Percentiles rank a stretch among this genome's conserved stretches.
These are phyloP conservation scores for Brassica napus DNA, from an alignment of 345 rosid genomes.

Conservation along the genomic window DNA sequence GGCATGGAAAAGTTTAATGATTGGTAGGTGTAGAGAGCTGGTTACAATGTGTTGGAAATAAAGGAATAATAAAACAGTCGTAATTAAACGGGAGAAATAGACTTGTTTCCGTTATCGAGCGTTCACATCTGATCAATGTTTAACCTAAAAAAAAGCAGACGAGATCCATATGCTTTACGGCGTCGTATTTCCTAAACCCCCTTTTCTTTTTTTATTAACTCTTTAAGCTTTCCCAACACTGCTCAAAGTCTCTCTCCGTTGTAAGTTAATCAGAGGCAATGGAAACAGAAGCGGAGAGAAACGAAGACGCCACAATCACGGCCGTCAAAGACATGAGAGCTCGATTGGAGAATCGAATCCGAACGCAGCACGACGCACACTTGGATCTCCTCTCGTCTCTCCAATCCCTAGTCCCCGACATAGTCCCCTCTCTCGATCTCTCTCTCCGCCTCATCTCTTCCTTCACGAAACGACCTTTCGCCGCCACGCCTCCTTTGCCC, in stretches of 20 bases:
- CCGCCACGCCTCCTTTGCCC: conserved; percentile 71
- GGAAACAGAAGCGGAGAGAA: conserved; percentile 53
- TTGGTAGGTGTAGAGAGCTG: neutral
- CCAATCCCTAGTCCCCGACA: conserved; percentile 59
- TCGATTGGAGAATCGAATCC: conserved; percentile 72
- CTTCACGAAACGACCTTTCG: conserved; percentile 65
- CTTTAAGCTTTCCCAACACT: no score
- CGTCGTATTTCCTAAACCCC: conserved; percentile 22
- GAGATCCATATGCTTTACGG: neutral
- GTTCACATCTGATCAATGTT: neutral
- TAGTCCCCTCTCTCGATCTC: conserved; percentile 76
- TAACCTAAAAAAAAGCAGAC: conserved; percentile 1
- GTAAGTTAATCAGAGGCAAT: neutral
- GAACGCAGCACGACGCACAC: conserved; percentile 58
- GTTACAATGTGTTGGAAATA: neutral
- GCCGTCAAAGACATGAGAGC: conserved; percentile 60
- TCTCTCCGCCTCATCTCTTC: conserved; percentile 72
- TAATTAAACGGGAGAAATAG: no score
- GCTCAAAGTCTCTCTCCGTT: neutral
- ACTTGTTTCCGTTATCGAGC: neutral
- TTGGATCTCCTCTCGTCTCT: conserved; percentile 70
- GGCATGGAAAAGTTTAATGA: neutral
- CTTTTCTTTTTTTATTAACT: no score
- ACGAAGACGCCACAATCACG: conserved; percentile 41
- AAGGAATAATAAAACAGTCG: neutral